These are phyloP conservation scores for Rhodotorula paludigena DNA, from an alignment of 768 basidiomycete species.

Conservation along the genomic window DNA sequence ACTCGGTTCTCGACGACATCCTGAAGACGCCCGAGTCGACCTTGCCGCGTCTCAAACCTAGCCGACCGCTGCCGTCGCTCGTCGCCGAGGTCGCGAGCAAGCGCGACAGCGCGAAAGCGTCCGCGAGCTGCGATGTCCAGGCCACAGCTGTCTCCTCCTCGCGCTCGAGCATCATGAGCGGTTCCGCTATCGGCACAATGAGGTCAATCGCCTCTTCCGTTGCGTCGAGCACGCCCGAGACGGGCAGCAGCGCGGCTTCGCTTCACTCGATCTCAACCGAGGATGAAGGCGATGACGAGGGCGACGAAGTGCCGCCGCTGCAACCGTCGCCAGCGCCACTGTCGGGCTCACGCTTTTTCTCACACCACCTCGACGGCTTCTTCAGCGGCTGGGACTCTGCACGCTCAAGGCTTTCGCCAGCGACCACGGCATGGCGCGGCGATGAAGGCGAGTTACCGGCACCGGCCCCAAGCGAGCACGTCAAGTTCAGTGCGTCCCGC, in stretches of 20 bases:
- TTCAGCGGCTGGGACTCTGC: constrained; percentile 16
- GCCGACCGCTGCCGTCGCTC: constrained; percentile 8
- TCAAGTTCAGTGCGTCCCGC: constrained; percentile 29
- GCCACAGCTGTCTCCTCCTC: neutral
- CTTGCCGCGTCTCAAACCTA: neutral
- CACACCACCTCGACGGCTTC: neutral
- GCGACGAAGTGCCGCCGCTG: neutral
- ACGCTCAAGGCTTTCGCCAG: neutral
- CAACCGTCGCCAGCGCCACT: neutral
- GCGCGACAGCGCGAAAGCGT: constrained; percentile 15
- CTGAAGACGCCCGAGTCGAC: constrained; percentile 16
- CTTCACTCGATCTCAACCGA: neutral
- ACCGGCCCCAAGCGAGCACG: constrained; percentile 3
- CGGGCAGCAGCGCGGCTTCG: neutral
- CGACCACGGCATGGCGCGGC: neutral
- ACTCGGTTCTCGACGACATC: constrained; percentile 22
- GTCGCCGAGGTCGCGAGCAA: constrained; percentile 12
- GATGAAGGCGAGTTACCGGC: neutral
- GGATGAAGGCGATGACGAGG: neutral
- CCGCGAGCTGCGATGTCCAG: neutral
- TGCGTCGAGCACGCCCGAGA: neutral
- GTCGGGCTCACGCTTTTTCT: neutral
- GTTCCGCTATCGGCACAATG: constrained; percentile 13
- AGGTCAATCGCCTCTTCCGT: constrained; percentile 11
- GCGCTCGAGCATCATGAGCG: neutral